Evolutionary conservation across 2,329 filamentous ascomycete species (phyloP), one percentile per base, ranked within the genome.

Genomic region (Rutstroemia sp.): DNA sequence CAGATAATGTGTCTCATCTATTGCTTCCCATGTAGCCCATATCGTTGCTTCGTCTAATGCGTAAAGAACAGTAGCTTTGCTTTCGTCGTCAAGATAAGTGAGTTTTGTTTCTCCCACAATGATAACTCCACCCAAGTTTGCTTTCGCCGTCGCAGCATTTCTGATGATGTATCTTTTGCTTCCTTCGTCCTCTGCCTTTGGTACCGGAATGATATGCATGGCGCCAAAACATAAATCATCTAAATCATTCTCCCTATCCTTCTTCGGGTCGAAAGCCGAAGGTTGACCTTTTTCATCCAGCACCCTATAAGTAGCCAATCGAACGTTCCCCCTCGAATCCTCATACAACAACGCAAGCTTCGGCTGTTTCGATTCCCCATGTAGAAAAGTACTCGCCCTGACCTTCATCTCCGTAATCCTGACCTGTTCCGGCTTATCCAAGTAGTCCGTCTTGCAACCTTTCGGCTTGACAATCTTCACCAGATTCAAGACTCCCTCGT

Each of bases 21-120:
- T 85, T 65, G 86, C 83, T 60, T 88, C 88, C 92, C 92, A 99
- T 2, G 90, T 85, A n/a, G 94, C 87, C 64, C 95, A 97, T 38
- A 96, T 86, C 2, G 87, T 90, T 0, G 91, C 82, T 56, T 92
- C 85, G 0, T 82, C 77, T 2, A 96, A 73, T 0, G 78, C 74
- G 8, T 84, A 79, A 18, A 85, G 81, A 12, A 90, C 79, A 12
- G 79, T 79, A 37, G 83, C 80, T 60, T 86, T 85, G 19, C 79
- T 88, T 37, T 87, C 79, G 59, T 90, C 88, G 66, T 96, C 88
- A 58, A 94, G 85, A 69, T 97, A 97, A 8, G 86, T 82, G 58
- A 99, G 80, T 2, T 85, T 84, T 0, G 89, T 95, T 72, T 92
- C 88, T 19, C 88, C 88, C 7, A 92, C 78, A 2, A 92, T 81